Evolutionary conservation across 495 filamentous ascomycete species (phyloP), one percentile per base, ranked within the genome.

Genomic region (Aspergillus cristatus): DNA sequence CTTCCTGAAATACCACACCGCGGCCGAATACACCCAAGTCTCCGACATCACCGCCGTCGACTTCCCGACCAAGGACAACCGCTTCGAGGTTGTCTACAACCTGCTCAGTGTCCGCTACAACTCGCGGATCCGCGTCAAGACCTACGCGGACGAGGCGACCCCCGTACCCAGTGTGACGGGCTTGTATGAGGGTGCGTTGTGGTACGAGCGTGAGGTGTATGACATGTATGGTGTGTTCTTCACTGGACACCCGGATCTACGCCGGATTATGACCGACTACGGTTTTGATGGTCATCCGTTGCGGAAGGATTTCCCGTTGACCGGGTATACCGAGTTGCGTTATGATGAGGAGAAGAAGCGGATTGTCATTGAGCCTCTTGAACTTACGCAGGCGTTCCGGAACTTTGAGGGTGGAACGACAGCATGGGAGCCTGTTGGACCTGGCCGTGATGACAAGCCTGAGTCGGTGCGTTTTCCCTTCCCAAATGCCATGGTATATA

Each of bases 301-400:
- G 54, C 72, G 93, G 57, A 99, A 99, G 65, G 93, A 99, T 54
- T 99, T 99, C 63, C 93, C 93, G 18, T 66, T 97, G 60, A 97
- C 93, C 14, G 93, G 93, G 28, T 99, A 99, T 70, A 99, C 93
- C 36, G 93, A 99, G 76, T 81, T 99, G 35, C 72, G 93, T 43
- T 99, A 87, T 51, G 90, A 96, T 53, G 93, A 99, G 62, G 93
- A 97, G 76, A 99, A 97, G 83, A 97, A 99, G 77, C 75, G 93
- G 37, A 95, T 97, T 58, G 89, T 99, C 39, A 86, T 91, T 22
- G 93, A 97, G 73, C 91, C 93, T 8, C 71, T 98, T 37, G 91
- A 98, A 67, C 70, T 98, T 62, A 96, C 93, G 6, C 91, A 98
- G 65, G 91, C 91, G n/a, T 97, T 90, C 78, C 79, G 93, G 46